These are phyloP conservation scores for Wickerhamomyces kurtzmanii DNA, from an alignment of 805 yeast species.

Conservation along the genomic window DNA sequence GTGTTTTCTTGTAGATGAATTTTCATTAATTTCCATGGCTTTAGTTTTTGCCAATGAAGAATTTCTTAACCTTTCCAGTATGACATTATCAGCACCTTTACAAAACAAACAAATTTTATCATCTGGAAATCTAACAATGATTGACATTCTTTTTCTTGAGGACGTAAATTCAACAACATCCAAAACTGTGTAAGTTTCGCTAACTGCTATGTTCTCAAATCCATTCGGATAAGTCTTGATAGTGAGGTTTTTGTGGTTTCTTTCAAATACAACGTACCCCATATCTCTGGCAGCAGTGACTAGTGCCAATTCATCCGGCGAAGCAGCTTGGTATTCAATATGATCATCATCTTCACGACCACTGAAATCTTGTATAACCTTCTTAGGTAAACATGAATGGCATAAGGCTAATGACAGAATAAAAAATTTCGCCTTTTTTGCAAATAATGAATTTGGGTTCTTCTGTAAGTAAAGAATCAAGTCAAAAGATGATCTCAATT, in stretches of 20 bases:
- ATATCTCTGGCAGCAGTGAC: constrained; percentile 92
- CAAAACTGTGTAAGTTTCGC: constrained; percentile 64
- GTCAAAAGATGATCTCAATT: constrained; percentile 48
- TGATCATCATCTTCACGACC: constrained; percentile 25
- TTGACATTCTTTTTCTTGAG: constrained; percentile 88
- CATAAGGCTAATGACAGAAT: constrained; percentile 77
- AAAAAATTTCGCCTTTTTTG: constrained; percentile 71
- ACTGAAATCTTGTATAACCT: constrained; percentile 15
- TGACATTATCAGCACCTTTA: constrained; percentile 94
- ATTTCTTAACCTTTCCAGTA: constrained; percentile 61
- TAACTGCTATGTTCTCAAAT: constrained; percentile 49
- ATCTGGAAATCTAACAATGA: constrained; percentile 71
- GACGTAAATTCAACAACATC: constrained; percentile 84
- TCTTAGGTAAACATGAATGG: constrained; percentile 80
- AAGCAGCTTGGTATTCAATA: constrained; percentile 82
- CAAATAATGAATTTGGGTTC: constrained; percentile 59
- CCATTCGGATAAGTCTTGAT: constrained; percentile 82
- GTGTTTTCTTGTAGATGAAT: constrained; percentile 53
- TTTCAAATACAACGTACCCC: constrained; percentile 78
- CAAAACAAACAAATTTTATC: constrained; percentile 67
- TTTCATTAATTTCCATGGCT: constrained; percentile 49
- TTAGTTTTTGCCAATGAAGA: constrained; percentile 51
- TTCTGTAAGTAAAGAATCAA: constrained; percentile 61
- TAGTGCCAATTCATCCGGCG: constrained; percentile 93
- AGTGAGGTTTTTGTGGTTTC: constrained; percentile 47